Percentiles rank a stretch among this genome's conserved stretches.
Conservation (phyloP, 108 stramenopile genomes). For the Conticribra weissflogii region DNA sequence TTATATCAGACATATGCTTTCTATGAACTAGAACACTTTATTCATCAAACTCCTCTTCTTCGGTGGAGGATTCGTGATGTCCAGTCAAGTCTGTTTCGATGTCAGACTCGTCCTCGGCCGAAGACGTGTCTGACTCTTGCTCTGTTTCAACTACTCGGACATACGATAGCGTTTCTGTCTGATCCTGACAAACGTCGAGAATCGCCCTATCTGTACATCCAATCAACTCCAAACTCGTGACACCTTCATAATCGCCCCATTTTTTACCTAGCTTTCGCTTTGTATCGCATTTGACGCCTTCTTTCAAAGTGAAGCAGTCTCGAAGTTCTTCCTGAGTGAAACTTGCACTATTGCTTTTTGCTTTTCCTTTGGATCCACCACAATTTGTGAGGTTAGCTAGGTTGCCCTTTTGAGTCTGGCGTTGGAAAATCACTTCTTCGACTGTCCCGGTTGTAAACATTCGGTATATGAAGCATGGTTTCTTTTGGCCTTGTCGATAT, state of each 20-base stretch:
- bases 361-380: conserved; percentile 15
- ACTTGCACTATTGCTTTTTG: conserved; percentile 19
- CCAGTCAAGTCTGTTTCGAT: conserved; percentile 7
- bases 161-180: conserved; percentile 40
- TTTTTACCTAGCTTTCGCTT: conserved; percentile 66
- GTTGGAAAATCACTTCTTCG: conserved; percentile 84
- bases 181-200: conserved; percentile 45
- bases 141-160: conserved; percentile 56
- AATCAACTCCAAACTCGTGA: conserved; percentile 18
- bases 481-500: conserved; percentile 88
- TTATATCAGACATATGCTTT: no score
- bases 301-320: conserved; percentile 78
- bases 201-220: conserved; percentile 51
- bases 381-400: conserved; percentile 58
- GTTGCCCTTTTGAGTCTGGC: conserved; percentile 76
- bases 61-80: conserved; percentile 13
- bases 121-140: conserved; percentile 4
- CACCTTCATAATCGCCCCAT: conserved; percentile 68
- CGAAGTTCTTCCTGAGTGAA: conserved; percentile 74
- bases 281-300: conserved; percentile 64
- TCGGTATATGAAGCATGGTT: conserved; percentile 80
- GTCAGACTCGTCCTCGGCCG: conserved; percentile 25
- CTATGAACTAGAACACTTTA: conserved; percentile 1
- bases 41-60: conserved; percentile 44
- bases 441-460: conserved; percentile 83